Evolutionary conservation across 2,329 filamentous ascomycete species (phyloP), one percentile per base, ranked within the genome.

Genomic region (Penicillium sp.): DNA sequence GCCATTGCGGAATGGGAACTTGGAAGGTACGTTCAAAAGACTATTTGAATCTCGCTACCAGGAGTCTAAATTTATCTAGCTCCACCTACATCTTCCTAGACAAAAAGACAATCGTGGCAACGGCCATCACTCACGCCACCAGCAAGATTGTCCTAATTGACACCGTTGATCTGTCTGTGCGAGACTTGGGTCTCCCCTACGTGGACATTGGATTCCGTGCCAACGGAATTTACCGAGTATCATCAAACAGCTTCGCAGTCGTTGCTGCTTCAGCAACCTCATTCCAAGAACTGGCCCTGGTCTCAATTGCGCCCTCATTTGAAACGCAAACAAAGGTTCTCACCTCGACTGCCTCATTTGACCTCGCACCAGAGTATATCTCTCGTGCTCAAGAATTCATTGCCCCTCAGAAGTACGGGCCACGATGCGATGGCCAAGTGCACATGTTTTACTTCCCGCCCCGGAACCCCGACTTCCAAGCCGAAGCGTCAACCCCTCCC

Each of bases 391-490:
- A 74, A 45, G 63, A 66, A 7, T 65, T 79, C 10, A 65, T 60
- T 7, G 72, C 70, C 10, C 71, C 70, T 6, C 63, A 70, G 29
- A 66, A 9, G 45, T 53, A 46, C 65, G 74, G 16, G 57, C 66
- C 34, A 61, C 50, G 42, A 5, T 49, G 54, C 3, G 58, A 63
- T 13, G 61, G 60, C 18, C 21, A 59, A 15, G 61, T 79, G 3
- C 65, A 79, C 54, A 78, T 77, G 13, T 78, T 81, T 54, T 74
- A 79, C 33, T 79, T 75, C 68, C 72, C 76, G 21, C 81, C 80
- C 2, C 69, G 71, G 18, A 83, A 81, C 53, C 73, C 75, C 0
- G 53, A 66, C 2, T 82, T 72, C 54, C 49, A 58, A 0, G 73
- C 70, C 0, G 74, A 75, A 0, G 59, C 64, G 0, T 70, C 65